Evolutionary conservation across 2,329 filamentous ascomycete genomes (phyloP).

Genomic region (Mycosphaerelloides madeirae): DNA sequence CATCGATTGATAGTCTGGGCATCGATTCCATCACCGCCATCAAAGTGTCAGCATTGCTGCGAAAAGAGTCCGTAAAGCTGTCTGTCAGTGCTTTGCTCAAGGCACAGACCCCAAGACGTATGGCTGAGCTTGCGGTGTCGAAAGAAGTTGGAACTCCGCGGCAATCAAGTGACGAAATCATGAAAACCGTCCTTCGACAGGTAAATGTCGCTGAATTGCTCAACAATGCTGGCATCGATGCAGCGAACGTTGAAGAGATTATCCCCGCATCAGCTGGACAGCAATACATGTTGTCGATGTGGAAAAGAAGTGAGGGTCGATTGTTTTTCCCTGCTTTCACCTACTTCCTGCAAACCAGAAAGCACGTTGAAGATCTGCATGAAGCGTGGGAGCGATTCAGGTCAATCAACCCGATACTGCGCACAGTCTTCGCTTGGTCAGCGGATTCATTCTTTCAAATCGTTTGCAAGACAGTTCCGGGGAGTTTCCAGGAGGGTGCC

Average conservation of each 20-base stretch:
- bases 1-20: slow-evolving; percentile 76
- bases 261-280: slow-evolving; percentile 74
- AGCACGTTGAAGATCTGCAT: slow-evolving; percentile 43
- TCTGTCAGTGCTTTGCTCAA: slow-evolving; percentile 67
- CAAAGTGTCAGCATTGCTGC: slow-evolving; percentile 69
- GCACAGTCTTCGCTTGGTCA: slow-evolving; percentile 60
- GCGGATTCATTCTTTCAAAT: slow-evolving; percentile 55
- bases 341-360: slow-evolving; percentile 48
- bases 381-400: slow-evolving; percentile 60
- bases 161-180: slow-evolving; percentile 30
- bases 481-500: slow-evolving; percentile 28
- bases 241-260: slow-evolving; percentile 49
- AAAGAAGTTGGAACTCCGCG: slow-evolving; percentile 11
- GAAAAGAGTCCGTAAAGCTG: slow-evolving; percentile 57
- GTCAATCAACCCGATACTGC: slow-evolving; percentile 56
- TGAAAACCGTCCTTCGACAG: slow-evolving; percentile 12
- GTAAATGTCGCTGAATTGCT: slow-evolving; percentile 6
- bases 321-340: slow-evolving; percentile 72
- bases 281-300: slow-evolving; percentile 71
- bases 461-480: slow-evolving; percentile 43
- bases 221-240: slow-evolving; percentile 34
- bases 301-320: slow-evolving; percentile 61
- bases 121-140: slow-evolving; percentile 45
- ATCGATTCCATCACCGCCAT: slow-evolving; percentile 91
- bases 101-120: slow-evolving; percentile 59